Evolutionary conservation across 2,329 filamentous ascomycete species (phyloP), one percentile per base, ranked within the genome.

Genomic region (Sodiomyces alkalinus): DNA sequence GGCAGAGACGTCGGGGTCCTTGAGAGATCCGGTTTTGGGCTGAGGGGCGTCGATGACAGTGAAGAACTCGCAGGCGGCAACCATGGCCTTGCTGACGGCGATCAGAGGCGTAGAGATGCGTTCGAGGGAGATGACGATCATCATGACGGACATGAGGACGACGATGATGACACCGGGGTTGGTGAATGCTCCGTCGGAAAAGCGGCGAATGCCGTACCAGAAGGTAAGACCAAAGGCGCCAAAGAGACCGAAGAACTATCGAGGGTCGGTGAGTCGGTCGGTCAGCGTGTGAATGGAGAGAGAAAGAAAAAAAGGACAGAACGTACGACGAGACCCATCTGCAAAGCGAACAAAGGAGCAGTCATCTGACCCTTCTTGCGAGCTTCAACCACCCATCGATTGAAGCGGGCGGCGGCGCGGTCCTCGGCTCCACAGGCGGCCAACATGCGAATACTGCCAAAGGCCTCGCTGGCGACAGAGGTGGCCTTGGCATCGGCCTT

Each of bases 361-460:
- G 58, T 60, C 25, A 45, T 52, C 23, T 62, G 50, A 2, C 62
- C 64, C 31, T 65, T 57, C 29, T 49, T 52, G 32, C 56, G 61
- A 2, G 67, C 62, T 30, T 68, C 60, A n/a, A 62, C 52, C 13
- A 71, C 61, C 55, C 64, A 73, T 5, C 53, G 49, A 10, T 58
- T 47, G 41, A 74, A 76, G 19, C 62, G 66, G 26, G 55, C 48
- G 0, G 57, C 51, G 31, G 74, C 59, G 5, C 65, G 60, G 10
- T 49, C 42, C 42, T 76, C 66, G 9, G 73, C 73, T 19, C 70
- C 69, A 39, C 69, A 76, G 1, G 72, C 72, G 20, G 65, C 58
- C 19, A 78, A 56, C 58, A 75, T 77, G 6, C 69, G 57, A 19
- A 76, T 66, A 27, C 63, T 64, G 1, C 59, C 53, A 37, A 78